These are phyloP conservation scores for Beauveria scarabaeidicola DNA, from an alignment of 2,329 filamentous ascomycete species.

Conservation along the genomic window DNA sequence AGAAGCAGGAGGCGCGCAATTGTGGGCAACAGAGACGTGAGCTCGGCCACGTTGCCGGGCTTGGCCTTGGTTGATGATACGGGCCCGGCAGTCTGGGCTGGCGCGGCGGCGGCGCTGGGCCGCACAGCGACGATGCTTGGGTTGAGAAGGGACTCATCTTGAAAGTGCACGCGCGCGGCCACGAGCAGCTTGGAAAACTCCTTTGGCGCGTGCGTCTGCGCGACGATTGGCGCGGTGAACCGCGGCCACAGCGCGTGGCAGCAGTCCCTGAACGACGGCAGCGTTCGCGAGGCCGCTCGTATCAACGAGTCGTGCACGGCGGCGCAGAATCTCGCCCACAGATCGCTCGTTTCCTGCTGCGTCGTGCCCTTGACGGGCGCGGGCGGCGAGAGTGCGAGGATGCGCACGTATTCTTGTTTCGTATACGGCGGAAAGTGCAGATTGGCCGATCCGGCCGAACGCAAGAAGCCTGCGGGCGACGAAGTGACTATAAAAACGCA, in stretches of 20 bases:
- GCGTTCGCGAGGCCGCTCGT: constrained; percentile 69
- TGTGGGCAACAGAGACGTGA: constrained; percentile 55
- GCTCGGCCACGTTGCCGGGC: constrained; percentile 29
- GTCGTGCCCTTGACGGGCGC: constrained; percentile 40
- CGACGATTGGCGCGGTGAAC: constrained; percentile 70
- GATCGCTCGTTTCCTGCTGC: constrained; percentile 49
- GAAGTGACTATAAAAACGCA: constrained; percentile 69
- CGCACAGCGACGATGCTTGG: constrained; percentile 47
- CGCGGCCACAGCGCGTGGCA: constrained; percentile 73
- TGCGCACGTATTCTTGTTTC: constrained; percentile 68
- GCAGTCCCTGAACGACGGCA: constrained; percentile 62
- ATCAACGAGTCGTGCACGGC: constrained; percentile 83
- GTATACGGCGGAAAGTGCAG: constrained; percentile 79
- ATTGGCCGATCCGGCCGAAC: constrained; percentile 62
- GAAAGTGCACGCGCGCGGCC: constrained; percentile 58
- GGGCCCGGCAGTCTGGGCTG: not conserved
- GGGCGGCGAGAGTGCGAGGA: constrained; percentile 53
- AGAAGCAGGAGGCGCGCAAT: constrained; percentile 67
- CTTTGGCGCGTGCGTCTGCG: constrained; percentile 63
- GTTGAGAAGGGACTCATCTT: constrained; percentile 62
- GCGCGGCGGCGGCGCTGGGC: not conserved
- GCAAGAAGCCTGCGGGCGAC: constrained; percentile 60
- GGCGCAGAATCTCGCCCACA: constrained; percentile 73
- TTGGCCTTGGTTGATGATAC: not conserved
- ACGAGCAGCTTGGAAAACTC: constrained; percentile 82